phyloP scores from a whole-genome alignment of 2,329 filamentous ascomycete species.

The Claviceps paspali region DNA sequence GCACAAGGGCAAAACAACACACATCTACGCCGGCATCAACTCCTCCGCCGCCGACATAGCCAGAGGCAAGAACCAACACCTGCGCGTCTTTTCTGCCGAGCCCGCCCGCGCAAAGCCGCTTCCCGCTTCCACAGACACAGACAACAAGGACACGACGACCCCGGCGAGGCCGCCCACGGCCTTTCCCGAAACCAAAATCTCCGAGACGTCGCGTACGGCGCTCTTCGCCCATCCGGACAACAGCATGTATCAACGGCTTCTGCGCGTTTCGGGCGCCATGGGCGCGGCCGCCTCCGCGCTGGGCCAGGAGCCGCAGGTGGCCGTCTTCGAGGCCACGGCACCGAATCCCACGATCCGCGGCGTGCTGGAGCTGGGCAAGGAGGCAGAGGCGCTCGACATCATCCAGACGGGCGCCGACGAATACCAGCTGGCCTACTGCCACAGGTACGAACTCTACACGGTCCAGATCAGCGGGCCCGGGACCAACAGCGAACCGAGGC shows the following conservation, averaged over 20 bases:
- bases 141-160: conserved; percentile 4
- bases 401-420: conserved; percentile 41
- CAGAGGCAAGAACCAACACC: conserved; percentile 68
- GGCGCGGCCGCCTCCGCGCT: conserved; percentile 69
- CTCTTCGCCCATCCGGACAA: conserved; percentile 35
- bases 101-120: conserved; percentile 16
- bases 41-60: conserved; percentile 57
- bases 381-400: conserved; percentile 58
- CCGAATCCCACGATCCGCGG: conserved; percentile 31
- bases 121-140: conserved; percentile 11
- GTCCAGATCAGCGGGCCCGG: conserved; percentile 39
- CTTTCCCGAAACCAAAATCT: conserved; percentile 22
- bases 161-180: conserved; percentile 1
- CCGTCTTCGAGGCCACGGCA: conserved; percentile 53
- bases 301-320: conserved; percentile 60
- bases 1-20: conserved; percentile 37
- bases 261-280: conserved; percentile 47
- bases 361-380: conserved; percentile 33
- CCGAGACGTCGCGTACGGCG: conserved; percentile 35
- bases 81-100: conserved; percentile 57
- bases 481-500: conserved; percentile 29
- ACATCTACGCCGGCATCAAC: conserved; percentile 65
- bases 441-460: conserved; percentile 58
- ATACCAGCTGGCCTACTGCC: conserved; percentile 66
- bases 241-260: conserved; percentile 43